Evolutionary conservation across 164 flowering plant species (phyloP).

Genomic region (Nymphaea thermarum): DNA sequence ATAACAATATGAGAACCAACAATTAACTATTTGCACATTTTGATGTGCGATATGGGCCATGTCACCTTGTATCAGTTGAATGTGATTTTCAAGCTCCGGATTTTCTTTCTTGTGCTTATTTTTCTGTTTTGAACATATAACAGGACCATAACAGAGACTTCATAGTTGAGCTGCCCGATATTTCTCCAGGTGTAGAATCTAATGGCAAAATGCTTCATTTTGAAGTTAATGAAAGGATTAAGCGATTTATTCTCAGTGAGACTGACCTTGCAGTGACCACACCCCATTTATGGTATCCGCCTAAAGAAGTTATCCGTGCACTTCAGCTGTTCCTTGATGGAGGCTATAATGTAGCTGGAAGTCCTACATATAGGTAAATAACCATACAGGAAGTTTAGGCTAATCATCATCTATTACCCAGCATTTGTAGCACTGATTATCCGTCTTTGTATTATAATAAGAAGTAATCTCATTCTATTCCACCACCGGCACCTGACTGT

Average conservation of each 20-base stretch:
- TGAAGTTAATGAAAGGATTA: conserved; percentile 7
- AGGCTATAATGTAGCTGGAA: conserved; percentile 44
- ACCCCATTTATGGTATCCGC: conserved; percentile 88
- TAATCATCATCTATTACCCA: too few species aligned
- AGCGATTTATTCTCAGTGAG: conserved; percentile 41
- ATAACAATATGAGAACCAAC: too few species aligned
- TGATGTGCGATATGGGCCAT: too few species aligned
- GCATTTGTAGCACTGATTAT: too few species aligned
- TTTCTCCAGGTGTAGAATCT: conserved; percentile 54
- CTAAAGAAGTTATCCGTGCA: conserved; percentile 43
- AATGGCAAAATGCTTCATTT: conserved; percentile 13
- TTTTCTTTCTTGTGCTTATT: too few species aligned
- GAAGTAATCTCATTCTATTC: too few species aligned
- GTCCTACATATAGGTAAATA: conserved; percentile 71
- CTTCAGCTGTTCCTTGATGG: conserved; percentile 61
- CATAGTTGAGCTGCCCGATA: conserved; percentile 80
- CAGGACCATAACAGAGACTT: conserved; percentile 92
- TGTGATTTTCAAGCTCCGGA: too few species aligned
- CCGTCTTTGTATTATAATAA: too few species aligned
- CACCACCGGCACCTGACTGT: too few species aligned
- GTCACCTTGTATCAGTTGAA: too few species aligned
- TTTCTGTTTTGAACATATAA: conserved; percentile 1
- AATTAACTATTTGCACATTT: too few species aligned
- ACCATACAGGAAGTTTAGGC: not conserved
- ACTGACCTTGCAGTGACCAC: conserved; percentile 30